These are phyloP conservation scores for Tetrastigma voinierianum DNA, from an alignment of 164 flowering plant genomes.

Conservation along the genomic window DNA sequence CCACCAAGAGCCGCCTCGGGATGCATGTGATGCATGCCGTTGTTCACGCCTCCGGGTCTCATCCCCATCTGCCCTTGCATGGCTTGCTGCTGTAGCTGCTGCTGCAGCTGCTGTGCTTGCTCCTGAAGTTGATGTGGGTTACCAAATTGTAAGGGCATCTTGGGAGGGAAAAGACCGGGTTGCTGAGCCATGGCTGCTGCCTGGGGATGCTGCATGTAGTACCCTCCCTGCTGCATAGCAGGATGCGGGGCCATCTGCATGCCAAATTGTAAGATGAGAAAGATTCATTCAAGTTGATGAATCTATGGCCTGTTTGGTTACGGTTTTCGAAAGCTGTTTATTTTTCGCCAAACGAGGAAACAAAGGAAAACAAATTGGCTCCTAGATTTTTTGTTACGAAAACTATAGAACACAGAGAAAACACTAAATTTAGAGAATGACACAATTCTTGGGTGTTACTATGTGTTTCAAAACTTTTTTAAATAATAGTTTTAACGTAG, in stretches of 20 bases:
- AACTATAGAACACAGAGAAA: too few species aligned
- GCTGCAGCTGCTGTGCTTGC: slow-evolving; percentile 41
- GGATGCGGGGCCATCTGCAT: slow-evolving; percentile 89
- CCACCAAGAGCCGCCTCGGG: slow-evolving; percentile 39
- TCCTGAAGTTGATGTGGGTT: slow-evolving; percentile 72
- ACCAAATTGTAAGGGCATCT: slow-evolving; percentile 47
- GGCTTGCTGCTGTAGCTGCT: slow-evolving; percentile 50
- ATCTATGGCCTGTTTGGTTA: too few species aligned
- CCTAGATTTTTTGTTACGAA: too few species aligned
- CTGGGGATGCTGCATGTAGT: slow-evolving; percentile 89
- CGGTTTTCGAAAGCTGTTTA: too few species aligned
- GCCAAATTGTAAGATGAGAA: too few species aligned
- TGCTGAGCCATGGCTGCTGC: slow-evolving; percentile 78
- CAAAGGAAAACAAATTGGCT: too few species aligned
- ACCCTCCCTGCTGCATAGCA: slow-evolving; percentile 75
- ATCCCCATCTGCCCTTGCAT: slow-evolving; percentile 66
- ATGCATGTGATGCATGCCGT: slow-evolving; percentile 56
- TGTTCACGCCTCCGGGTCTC: slow-evolving; percentile 49
- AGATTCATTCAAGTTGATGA: neutral
- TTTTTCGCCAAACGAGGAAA: too few species aligned
- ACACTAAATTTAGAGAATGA: too few species aligned
- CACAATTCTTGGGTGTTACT: too few species aligned
- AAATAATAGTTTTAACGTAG: too few species aligned
- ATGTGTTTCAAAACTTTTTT: too few species aligned
- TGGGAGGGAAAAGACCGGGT: slow-evolving; percentile 48